Conservation (phyloP, 2,329 filamentous ascomycete genomes). For the Penicillium thymicola region DNA sequence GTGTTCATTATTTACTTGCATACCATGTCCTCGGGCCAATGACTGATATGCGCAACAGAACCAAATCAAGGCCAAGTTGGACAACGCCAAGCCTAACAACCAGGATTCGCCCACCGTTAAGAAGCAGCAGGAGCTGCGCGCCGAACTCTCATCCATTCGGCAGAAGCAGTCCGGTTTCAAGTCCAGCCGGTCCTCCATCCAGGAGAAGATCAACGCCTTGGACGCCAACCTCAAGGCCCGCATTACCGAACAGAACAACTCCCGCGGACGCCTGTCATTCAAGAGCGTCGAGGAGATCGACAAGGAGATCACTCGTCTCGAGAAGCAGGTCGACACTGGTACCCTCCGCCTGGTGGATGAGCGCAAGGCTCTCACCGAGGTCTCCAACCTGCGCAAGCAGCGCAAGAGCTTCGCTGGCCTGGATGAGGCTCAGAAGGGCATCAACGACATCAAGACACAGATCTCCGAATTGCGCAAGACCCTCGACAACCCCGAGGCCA, state of each 20-base stretch:
- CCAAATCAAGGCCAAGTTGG: constrained; percentile 82
- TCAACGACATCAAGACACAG: constrained; percentile 81
- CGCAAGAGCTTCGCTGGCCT: constrained; percentile 88
- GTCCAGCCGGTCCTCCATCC: constrained; percentile 69
- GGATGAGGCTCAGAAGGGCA: constrained; percentile 80
- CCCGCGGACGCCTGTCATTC: constrained; percentile 75
- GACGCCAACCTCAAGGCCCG: constrained; percentile 85
- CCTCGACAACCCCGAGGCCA: constrained; percentile 86
- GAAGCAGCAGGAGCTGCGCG: constrained; percentile 79
- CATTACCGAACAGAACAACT: constrained; percentile 81
- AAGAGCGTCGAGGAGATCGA: constrained; percentile 88
- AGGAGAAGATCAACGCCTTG: constrained; percentile 88
- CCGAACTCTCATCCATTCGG: constrained; percentile 78
- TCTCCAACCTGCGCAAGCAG: constrained; percentile 78
- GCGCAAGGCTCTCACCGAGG: constrained; percentile 84
- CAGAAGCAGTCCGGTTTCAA: constrained; percentile 86
- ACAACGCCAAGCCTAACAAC: constrained; percentile 75
- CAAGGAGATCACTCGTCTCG: constrained; percentile 72
- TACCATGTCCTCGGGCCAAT: constrained; percentile 9
- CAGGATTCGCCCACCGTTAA: constrained; percentile 76
- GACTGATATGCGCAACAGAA: constrained; percentile 60
- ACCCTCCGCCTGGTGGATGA: constrained; percentile 96
- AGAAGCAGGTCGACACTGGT: constrained; percentile 81
- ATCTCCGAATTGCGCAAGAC: constrained; percentile 85
- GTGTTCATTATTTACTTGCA: constrained; percentile 2